Base-by-base conservation (phyloP, 441 rosid species). In the Eutrema salsugineum region DNA sequence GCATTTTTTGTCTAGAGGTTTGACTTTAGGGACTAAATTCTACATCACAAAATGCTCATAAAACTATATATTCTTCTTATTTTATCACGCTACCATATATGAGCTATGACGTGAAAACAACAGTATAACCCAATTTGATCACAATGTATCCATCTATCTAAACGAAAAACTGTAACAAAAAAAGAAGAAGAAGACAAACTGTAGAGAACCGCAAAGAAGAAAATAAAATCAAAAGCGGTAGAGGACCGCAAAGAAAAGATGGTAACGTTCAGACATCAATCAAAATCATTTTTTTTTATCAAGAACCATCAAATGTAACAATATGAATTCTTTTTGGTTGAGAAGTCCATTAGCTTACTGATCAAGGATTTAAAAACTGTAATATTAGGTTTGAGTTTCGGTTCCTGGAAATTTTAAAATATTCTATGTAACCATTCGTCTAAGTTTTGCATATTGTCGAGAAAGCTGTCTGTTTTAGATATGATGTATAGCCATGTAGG, bases 241-340 rank as follows among this genome's bases (percentile, higher is more conserved):
- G 24, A 5, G 30, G 5, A 27, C 30, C 30, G 30, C 30, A 27
- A 27, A 27, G 5, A 27, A 35, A 42, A 42, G n/a, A n/a, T 68
- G 19, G 51, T 42, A 47, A 58, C 30, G 33, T 68, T 68, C 5
- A 42, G 11, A 57, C 57, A 57, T 68, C 38, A 46, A 68, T 36
- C 47, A 46, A 33, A 56, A 6, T 68, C 50, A 0, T 24, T 24
- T 44, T 24, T 24, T 44, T 12, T 32, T 46, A 11, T 5, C 8
- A 6, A 11, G 24, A 24, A 3, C 1, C 8, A 22, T 53, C 5
- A 28, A 27, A 53, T 53, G n/a, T 14, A 48, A 48, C 5, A 5
- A 30, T 30, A 30, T 30, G 33, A 30, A 2, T 24, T 24, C n/a
- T 24, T 24, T 20, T 20, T 24, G 2, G 2, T 24, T 24, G 4